Evolutionary conservation across 768 basidiomycete species (phyloP).

Genomic region (Collybiopsis confluens): DNA sequence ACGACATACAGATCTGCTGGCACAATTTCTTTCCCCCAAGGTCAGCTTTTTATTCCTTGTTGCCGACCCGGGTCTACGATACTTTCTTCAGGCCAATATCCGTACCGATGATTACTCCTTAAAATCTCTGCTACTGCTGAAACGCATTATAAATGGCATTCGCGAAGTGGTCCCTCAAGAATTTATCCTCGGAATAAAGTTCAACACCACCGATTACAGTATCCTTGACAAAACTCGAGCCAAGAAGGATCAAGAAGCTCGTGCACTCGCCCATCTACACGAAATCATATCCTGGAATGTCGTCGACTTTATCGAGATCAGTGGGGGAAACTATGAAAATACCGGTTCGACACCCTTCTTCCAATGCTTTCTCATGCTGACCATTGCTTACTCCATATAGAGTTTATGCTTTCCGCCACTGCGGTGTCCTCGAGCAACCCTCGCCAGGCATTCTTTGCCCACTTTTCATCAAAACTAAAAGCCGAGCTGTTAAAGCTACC

Average conservation of each 20-base stretch:
- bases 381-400: conserved; percentile 22
- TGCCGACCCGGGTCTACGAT: neutral
- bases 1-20: conserved; percentile 56
- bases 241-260: conserved; percentile 26
- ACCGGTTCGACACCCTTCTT: conserved; percentile 45
- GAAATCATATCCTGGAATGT: conserved; percentile 58
- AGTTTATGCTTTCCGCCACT: conserved; percentile 32
- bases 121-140: conserved; percentile 54
- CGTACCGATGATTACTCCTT: conserved; percentile 56
- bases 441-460: conserved; percentile 72
- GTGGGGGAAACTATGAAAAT: conserved; percentile 81
- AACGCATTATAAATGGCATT: conserved; percentile 50
- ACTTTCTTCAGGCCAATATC: conserved; percentile 31
- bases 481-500: conserved; percentile 34
- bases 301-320: conserved; percentile 84
- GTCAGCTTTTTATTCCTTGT: conserved; percentile 26
- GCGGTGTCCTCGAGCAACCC: conserved; percentile 20
- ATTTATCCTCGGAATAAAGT: conserved; percentile 77
- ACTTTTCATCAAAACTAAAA: conserved; percentile 58
- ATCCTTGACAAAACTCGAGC: conserved; percentile 21
- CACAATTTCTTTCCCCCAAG: conserved; percentile 75
- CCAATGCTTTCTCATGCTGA: neutral
- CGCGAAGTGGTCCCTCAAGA: conserved; percentile 45
- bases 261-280: conserved; percentile 57
- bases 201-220: conserved; percentile 75